Evolutionary conservation across 2,329 filamentous ascomycete genomes (phyloP).

Genomic region (Trichoderma hamatum): DNA sequence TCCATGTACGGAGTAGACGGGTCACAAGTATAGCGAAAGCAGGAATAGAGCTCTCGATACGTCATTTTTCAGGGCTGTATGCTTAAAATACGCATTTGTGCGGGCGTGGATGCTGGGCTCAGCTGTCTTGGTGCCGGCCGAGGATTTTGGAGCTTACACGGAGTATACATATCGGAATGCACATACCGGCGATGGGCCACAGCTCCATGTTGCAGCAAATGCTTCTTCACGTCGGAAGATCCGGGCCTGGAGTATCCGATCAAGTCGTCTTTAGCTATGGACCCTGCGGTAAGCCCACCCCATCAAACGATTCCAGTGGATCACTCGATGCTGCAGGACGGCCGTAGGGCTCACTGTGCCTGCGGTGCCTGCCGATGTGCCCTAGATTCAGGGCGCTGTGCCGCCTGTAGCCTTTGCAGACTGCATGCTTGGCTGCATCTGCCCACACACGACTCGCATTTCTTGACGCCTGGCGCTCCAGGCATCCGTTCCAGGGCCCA

Average conservation of each 20-base stretch:
- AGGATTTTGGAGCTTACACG: not conserved
- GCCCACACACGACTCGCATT: slow-evolving; percentile 2
- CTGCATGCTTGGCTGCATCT: slow-evolving; percentile 2
- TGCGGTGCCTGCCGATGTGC: slow-evolving; percentile 10
- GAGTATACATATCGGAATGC: no score
- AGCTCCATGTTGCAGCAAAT: not conserved
- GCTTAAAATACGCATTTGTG: no score
- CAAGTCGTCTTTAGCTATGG: not conserved
- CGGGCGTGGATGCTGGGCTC: no score
- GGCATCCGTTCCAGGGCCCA: slow-evolving; percentile 31
- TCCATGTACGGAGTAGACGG: not conserved
- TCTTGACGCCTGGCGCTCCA: slow-evolving; percentile 37
- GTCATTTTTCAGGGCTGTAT: no score
- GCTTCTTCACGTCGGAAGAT: slow-evolving; percentile 13
- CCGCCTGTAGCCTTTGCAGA: slow-evolving; percentile 8
- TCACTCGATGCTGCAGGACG: not conserved
- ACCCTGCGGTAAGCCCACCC: not conserved
- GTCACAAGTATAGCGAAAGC: not conserved
- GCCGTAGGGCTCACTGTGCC: not conserved
- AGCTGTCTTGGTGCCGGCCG: not conserved
- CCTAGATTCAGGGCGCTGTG: slow-evolving; percentile 15
- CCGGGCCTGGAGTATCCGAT: not conserved
- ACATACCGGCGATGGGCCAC: no score
- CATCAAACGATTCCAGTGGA: not conserved
- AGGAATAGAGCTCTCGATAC: not conserved